Percentiles rank a stretch among this genome's conserved stretches.
phyloP scores from a whole-genome alignment of 352 stramenopile species.

The Phytopythium vexans region DNA sequence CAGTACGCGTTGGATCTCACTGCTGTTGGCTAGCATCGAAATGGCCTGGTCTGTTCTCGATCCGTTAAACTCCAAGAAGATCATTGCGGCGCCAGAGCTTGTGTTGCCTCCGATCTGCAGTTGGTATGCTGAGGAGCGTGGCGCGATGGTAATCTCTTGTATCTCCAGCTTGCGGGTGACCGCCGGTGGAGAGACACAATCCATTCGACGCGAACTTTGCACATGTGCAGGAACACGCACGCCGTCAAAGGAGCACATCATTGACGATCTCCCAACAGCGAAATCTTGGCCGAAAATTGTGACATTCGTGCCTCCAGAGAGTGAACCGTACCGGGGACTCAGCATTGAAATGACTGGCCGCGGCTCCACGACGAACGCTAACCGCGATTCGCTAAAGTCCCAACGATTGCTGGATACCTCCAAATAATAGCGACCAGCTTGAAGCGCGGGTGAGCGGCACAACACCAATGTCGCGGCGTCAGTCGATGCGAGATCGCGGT shows the following conservation, averaged over 20 bases:
- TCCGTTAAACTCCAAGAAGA: background rate
- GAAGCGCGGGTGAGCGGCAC: slow-evolving; percentile 16
- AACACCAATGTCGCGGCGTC: slow-evolving; percentile 1
- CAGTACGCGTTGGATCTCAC: background rate
- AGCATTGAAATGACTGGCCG: slow-evolving; percentile 2
- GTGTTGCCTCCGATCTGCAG: slow-evolving; percentile 2
- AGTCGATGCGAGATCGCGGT: background rate
- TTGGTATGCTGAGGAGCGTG: background rate
- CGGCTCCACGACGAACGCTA: slow-evolving; percentile 17
- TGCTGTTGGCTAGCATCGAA: background rate
- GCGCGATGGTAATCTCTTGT: background rate
- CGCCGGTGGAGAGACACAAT: background rate
- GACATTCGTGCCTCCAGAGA: slow-evolving; percentile 4
- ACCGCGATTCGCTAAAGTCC: slow-evolving; percentile 37
- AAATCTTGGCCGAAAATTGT: slow-evolving; percentile 25
- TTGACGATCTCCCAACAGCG: background rate
- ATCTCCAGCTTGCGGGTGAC: background rate
- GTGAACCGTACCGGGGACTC: slow-evolving; percentile 11
- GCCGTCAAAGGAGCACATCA: slow-evolving; percentile 35
- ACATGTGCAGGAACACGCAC: background rate
- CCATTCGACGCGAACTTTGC: background rate
- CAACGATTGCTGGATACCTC: slow-evolving; percentile 39
- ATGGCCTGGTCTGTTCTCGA: background rate
- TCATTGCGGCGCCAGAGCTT: background rate
- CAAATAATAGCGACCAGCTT: slow-evolving; percentile 15